Conservation (phyloP, 306 rosid genomes). For the Argentina anserina region DNA sequence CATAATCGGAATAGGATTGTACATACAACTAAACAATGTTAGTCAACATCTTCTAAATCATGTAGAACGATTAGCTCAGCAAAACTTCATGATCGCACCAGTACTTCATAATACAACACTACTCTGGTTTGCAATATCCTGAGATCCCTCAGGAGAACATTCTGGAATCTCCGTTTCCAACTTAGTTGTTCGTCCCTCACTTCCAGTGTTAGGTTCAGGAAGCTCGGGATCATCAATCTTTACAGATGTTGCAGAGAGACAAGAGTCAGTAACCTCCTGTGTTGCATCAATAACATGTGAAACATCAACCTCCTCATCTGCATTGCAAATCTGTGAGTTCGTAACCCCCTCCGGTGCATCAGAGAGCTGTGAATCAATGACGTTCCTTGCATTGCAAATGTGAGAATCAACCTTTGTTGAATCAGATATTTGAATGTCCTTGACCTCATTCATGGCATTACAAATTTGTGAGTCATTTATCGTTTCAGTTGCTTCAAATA, state of each 20-base stretch:
- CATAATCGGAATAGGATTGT: not conserved
- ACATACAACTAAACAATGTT: not conserved
- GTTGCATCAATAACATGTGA: constrained; percentile 27
- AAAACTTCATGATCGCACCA: constrained; percentile 35
- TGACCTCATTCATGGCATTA: constrained; percentile 33
- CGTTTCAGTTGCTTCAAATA: constrained; percentile 17
- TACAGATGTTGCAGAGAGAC: not conserved
- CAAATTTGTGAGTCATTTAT: constrained; percentile 18
- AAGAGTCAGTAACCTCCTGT: constrained; percentile 20
- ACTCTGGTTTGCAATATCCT: constrained; percentile 62
- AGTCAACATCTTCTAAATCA: constrained; percentile 10
- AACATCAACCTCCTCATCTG: constrained; percentile 15
- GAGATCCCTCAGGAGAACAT: constrained; percentile 53
- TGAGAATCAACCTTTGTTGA: constrained; percentile 24
- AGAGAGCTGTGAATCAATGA: constrained; percentile 22
- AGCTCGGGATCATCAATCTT: constrained; percentile 18
- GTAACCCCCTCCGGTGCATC: constrained; percentile 34
- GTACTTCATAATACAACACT: constrained; percentile 54
- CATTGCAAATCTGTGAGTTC: constrained; percentile 25
- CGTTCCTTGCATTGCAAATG: constrained; percentile 25
- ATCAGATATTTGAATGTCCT: constrained; percentile 29
- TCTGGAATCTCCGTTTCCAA: constrained; percentile 49
- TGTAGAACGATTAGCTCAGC: constrained; percentile 31
- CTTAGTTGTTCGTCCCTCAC: constrained; percentile 35
- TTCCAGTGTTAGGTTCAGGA: constrained; percentile 38